Evolutionary conservation across 1,284 basidiomycete genomes (phyloP), one percentile per base, ranked within the genome.

Genomic region (Cryptococcus maquisensis): DNA sequence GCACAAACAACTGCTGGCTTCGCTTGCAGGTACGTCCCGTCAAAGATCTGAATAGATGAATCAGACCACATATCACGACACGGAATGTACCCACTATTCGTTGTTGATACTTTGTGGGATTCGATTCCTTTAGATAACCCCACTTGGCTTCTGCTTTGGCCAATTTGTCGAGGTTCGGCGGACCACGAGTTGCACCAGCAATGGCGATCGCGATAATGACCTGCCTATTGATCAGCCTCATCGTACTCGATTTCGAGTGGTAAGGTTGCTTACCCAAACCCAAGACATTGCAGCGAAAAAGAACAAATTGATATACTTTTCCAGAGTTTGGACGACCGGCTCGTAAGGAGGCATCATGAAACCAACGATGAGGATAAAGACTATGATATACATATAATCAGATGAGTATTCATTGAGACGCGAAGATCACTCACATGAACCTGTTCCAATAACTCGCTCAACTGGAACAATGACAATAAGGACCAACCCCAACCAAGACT

Each of bases 401-500:
- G 15, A 15, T 28, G 13, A 21, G 21, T n/a, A 28, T 26, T 3
- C 5, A n/a, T 32, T 9, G 40, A 28, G 9, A 16, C 6, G 28
- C 18, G 18, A n/a, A 5, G 20, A 35, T 16, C n/a, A 54, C 68
- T 61, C 39, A 72, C 70, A 75, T 16, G 71, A 70, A 4, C 73
- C 73, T 43, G 67, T 54, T 18, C 75, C 75, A 10, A 75, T 46
- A 1, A 60, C 59, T 18, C 49, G 32, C 24, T 74, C 68, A 6
- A 62, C 56, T 4, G 65, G 64, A 4, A 63, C 57, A 37, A 75
- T 72, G 4, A 77, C 51, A 5, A 71, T 55, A 24, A 77, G 52
- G 0, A 77, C 37, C 16, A 72, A 57, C 3, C 75, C 73, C 5
- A 75, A 38, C 75, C 75, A 77, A 9, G 67, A 64, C 73, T 75